phyloP scores from a whole-genome alignment of 2,329 filamentous ascomycete species.

The Fusarium sp. region DNA sequence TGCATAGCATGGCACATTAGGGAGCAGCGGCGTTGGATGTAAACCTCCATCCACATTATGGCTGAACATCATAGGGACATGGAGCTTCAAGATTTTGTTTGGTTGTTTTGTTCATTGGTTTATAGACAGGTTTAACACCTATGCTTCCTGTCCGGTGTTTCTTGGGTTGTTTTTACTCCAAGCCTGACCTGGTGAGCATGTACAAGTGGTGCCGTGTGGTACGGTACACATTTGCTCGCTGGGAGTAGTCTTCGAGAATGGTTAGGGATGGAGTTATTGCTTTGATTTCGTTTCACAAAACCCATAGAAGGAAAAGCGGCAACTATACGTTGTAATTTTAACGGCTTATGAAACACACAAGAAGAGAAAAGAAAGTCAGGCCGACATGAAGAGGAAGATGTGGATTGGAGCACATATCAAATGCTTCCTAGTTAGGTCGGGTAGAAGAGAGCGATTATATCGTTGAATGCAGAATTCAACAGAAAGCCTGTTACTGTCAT shows the following conservation, averaged over 20 bases:
- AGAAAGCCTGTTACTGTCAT: neutral
- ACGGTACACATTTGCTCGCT: conserved; percentile 14
- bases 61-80: conserved; percentile 42
- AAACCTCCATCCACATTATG: conserved; percentile 45
- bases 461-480: conserved; percentile 21
- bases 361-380: conserved; percentile 32
- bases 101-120: conserved; percentile 39
- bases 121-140: conserved; percentile 40
- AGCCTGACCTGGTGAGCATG: neutral
- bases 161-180: conserved; percentile 38
- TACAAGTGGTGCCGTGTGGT: conserved; percentile 1
- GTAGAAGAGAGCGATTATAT: conserved; percentile 23
- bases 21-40: conserved; percentile 49
- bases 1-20: conserved; percentile 49
- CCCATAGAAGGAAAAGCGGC: conserved; percentile 47
- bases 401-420: conserved; percentile 40
- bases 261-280: conserved; percentile 35
- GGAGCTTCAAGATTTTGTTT: conserved; percentile 39
- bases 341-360: conserved; percentile 46
- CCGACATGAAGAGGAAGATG: conserved; percentile 27
- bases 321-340: conserved; percentile 47
- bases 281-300: conserved; percentile 41
- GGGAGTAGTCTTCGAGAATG: conserved; percentile 11
- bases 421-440: conserved; percentile 7
- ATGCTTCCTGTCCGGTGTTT: conserved; percentile 43